Base-by-base conservation (phyloP, 805 yeast species). In the Candida pseudoglaebosa region DNA sequence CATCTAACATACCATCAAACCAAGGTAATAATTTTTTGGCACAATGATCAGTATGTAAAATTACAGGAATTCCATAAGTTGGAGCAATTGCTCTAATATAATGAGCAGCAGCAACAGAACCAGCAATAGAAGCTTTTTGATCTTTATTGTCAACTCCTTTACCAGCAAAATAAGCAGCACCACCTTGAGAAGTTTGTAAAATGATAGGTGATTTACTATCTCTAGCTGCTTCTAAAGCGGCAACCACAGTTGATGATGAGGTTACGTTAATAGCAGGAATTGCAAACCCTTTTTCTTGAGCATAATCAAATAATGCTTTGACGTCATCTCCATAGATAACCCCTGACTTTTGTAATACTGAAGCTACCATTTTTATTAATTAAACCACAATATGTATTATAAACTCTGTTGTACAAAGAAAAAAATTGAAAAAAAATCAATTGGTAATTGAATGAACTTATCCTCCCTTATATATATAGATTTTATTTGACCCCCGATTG, bases 131-230 rank as follows among this genome's bases (percentile, higher is more conserved):
- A 45, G 98, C 99, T 59, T 74, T 73, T 76, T 93, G 98, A 77
- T 87, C 83, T 59, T 76, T 77, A 85, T 93, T 93, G 67, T 78
- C 77, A 55, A 93, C 89, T 75, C 98, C 99, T 82, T 93, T 93
- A 75, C 99, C 99, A 50, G 99, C 99, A 67, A 93, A 93, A 87
- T 81, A 93, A 49, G 98, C 98, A 54, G 99, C 95, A 78, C 99
- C 99, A 76, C 99, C 99, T 71, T 93, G 89, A 46, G 98, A 91
- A 55, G 91, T 81, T 75, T 93, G 99, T 64, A 93, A 74, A 66
- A 93, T 87, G 72, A 93, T 89, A 74, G 99, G 99, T 47, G 96
- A 84, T 56, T 66, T 66, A 60, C 42, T 49, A 57, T 69, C 74
- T 60, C 74, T 67, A 41, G 74, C 74, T 47, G 73, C 68, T 59